phyloP scores from a whole-genome alignment of 768 basidiomycete species.

The Sistotremastrum niveocremeum region DNA sequence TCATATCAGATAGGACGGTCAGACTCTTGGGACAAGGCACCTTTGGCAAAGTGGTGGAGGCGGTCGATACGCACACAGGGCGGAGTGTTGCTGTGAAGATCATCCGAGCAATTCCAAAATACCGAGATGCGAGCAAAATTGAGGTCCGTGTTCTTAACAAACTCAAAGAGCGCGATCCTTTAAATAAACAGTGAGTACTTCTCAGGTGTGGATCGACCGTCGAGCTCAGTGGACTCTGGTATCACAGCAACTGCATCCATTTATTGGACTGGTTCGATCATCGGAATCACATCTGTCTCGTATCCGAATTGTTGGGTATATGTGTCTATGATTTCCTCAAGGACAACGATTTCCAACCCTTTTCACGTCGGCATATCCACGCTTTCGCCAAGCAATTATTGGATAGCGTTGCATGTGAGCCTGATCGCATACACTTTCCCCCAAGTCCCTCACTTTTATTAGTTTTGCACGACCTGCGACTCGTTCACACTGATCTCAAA shows the following conservation, averaged over 20 bases:
- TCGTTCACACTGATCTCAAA: conserved; percentile 97
- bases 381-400: conserved; percentile 87
- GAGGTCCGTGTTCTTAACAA: conserved; percentile 91
- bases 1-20: conserved; percentile 73
- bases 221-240: conserved; percentile 11
- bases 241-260: conserved; percentile 89
- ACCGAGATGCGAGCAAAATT: conserved; percentile 96
- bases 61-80: conserved; percentile 63
- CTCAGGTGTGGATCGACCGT: conserved; percentile 5
- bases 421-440: conserved; percentile 3
- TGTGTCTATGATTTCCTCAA: conserved; percentile 99
- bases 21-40: conserved; percentile 91
- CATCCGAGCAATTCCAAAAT: conserved; percentile 96
- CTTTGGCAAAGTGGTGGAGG: conserved; percentile 97
- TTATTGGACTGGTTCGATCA: conserved; percentile 91
- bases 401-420: conserved; percentile 87
- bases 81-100: conserved; percentile 93
- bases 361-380: conserved; percentile 93
- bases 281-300: conserved; percentile 93
- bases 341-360: conserved; percentile 93
- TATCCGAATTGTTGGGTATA: conserved; percentile 90
- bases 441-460: conserved; percentile 8
- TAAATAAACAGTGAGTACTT: conserved; percentile 68
- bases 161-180: conserved; percentile 78
- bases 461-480: conserved; percentile 85